Conservation (phyloP, 768 basidiomycete genomes). For the Termitomyces sp. region DNA sequence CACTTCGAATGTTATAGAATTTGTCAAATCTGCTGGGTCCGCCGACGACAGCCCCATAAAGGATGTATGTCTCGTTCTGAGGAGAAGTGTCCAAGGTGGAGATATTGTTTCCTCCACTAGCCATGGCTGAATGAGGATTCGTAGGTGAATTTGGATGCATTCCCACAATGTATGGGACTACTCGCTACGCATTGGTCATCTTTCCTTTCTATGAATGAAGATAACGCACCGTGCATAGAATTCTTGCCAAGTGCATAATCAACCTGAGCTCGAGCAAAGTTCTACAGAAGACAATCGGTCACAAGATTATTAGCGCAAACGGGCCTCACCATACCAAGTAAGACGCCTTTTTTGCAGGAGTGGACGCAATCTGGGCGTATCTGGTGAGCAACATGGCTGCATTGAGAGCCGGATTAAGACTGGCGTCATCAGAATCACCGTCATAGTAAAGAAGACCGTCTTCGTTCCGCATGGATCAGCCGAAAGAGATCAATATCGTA, state of each 20-base stretch:
- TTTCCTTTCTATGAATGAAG: not conserved
- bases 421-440: constrained; percentile 78
- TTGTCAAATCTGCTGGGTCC: constrained; percentile 74
- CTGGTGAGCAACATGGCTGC: constrained; percentile 77
- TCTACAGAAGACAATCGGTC: constrained; percentile 27
- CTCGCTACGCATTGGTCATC: not conserved
- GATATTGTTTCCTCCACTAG: constrained; percentile 77
- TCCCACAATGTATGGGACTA: constrained; percentile 84
- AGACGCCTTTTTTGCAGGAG: constrained; percentile 42
- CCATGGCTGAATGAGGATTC: constrained; percentile 89
- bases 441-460: constrained; percentile 78
- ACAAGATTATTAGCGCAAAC: constrained; percentile 8
- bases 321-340: constrained; percentile 45
- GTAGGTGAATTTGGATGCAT: constrained; percentile 84
- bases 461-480: constrained; percentile 18
- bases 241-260: constrained; percentile 85
- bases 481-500: not conserved
- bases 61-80: constrained; percentile 60
- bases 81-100: constrained; percentile 67
- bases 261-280: constrained; percentile 71
- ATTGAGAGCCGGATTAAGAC: constrained; percentile 84
- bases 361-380: constrained; percentile 72
- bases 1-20: constrained; percentile 81
- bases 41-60: constrained; percentile 88
- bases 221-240: constrained; percentile 69